Conservation (phyloP, 2,329 filamentous ascomycete genomes). For the Trichophyton rubrum region DNA sequence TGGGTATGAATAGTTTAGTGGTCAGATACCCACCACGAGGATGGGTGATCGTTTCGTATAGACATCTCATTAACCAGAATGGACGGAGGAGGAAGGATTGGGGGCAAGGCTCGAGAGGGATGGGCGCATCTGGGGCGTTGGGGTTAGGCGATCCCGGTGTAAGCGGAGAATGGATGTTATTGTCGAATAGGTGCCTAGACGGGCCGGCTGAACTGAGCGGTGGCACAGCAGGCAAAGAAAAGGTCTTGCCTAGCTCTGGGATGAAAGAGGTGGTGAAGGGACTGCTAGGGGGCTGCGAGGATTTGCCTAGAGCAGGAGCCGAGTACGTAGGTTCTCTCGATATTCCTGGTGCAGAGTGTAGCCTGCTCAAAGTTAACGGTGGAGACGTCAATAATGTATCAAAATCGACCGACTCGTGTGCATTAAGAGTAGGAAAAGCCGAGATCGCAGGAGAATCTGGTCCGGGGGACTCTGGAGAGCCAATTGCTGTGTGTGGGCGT, state of each 20-base stretch:
- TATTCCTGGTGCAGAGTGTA: slow-evolving; percentile 29
- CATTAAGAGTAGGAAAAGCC: slow-evolving; percentile 32
- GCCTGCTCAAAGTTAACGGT: slow-evolving; percentile 25
- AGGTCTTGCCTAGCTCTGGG: slow-evolving; percentile 6
- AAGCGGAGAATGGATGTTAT: slow-evolving; percentile 57
- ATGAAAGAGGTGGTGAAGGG: slow-evolving; percentile 7
- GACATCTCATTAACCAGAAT: slow-evolving; percentile 92
- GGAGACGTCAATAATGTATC: slow-evolving; percentile 20
- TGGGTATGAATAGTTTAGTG: slow-evolving; percentile 78
- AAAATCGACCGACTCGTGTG: slow-evolving; percentile 30
- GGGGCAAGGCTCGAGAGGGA: slow-evolving; percentile 80
- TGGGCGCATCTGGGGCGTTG: slow-evolving; percentile 52
- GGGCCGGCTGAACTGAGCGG: slow-evolving; percentile 38
- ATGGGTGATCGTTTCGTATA: slow-evolving; percentile 86
- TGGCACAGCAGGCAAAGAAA: slow-evolving; percentile 2
- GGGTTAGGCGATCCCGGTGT: slow-evolving; percentile 54
- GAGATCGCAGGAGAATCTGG: slow-evolving; percentile 32
- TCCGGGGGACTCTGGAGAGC: slow-evolving; percentile 25
- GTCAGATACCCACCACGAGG: slow-evolving; percentile 86
- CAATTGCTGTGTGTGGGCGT: slow-evolving; percentile 13
- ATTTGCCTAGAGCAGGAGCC: background rate
- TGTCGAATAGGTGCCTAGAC: slow-evolving; percentile 71
- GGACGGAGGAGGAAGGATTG: slow-evolving; percentile 79
- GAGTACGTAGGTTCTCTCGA: background rate
- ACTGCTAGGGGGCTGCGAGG: background rate